A percentile compares a stretch with the other conserved stretches of the same genome.
These are phyloP conservation scores for Pythium dissimile DNA, from an alignment of 352 stramenopile genomes.

Conservation along the genomic window DNA sequence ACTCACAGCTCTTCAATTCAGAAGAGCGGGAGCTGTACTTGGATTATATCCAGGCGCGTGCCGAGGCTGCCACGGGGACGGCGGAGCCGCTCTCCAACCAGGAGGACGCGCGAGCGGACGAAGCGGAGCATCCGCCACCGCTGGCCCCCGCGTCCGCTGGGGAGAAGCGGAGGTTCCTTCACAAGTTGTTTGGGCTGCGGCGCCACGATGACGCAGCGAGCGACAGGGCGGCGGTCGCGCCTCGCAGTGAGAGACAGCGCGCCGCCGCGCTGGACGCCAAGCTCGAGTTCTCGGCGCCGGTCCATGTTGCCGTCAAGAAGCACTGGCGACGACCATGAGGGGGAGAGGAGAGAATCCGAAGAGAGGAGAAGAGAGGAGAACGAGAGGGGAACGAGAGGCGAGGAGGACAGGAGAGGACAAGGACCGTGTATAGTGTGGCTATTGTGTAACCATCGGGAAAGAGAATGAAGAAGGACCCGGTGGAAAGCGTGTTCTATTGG, in stretches of 20 bases:
- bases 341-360: slow-evolving; percentile 7
- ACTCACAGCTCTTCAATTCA: slow-evolving; percentile 64
- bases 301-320: slow-evolving; percentile 33
- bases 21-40: slow-evolving; percentile 54
- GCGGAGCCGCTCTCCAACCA: slow-evolving; percentile 4
- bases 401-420: no score
- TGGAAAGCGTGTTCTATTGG: no score
- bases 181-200: slow-evolving; percentile 33
- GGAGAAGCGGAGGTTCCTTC: slow-evolving; percentile 13
- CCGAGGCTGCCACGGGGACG: slow-evolving; percentile 1
- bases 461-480: no score
- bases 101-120: not conserved
- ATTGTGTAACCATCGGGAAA: no score
- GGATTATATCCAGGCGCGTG: slow-evolving; percentile 36
- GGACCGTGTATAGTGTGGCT: no score
- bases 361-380: slow-evolving; percentile 6
- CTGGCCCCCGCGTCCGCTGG: not conserved
- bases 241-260: slow-evolving; percentile 15
- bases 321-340: slow-evolving; percentile 3
- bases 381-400: no score
- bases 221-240: not conserved
- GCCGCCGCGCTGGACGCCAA: slow-evolving; percentile 23
- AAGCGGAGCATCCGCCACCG: not conserved
- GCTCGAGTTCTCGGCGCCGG: slow-evolving; percentile 54
- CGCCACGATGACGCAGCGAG: not conserved